These are phyloP conservation scores for Sideroxylon spinosum DNA, from an alignment of 179 eudicot genomes.

Conservation along the genomic window DNA sequence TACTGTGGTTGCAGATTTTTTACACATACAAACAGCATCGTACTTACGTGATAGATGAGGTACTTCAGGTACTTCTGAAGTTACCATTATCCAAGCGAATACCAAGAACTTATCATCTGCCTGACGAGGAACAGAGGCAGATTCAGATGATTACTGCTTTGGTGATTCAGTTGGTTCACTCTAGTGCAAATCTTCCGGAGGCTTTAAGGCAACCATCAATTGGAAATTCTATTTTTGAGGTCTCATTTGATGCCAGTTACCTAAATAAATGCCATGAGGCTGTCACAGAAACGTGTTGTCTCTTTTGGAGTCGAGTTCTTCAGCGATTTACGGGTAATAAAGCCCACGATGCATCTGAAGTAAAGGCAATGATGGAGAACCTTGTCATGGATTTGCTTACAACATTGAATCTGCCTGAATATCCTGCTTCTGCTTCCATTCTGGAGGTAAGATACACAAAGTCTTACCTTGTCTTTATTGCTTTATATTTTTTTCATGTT, in stretches of 20 bases:
- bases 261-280: slow-evolving; percentile 74
- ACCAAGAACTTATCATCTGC: slow-evolving; percentile 78
- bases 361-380: slow-evolving; percentile 77
- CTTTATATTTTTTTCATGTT: slow-evolving; percentile 18
- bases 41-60: slow-evolving; percentile 76
- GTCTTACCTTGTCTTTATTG: not conserved
- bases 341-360: slow-evolving; percentile 80
- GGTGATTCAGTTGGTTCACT: slow-evolving; percentile 78
- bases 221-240: slow-evolving; percentile 51
- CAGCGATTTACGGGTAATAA: slow-evolving; percentile 71
- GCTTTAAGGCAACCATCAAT: slow-evolving; percentile 54
- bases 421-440: slow-evolving; percentile 85
- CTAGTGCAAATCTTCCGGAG: slow-evolving; percentile 89
- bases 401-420: slow-evolving; percentile 88
- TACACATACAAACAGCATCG: slow-evolving; percentile 76
- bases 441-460: slow-evolving; percentile 54
- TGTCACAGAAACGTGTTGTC: slow-evolving; percentile 86
- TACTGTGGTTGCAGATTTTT: slow-evolving; percentile 60
- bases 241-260: slow-evolving; percentile 50
- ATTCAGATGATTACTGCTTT: slow-evolving; percentile 88
- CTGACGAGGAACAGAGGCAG: slow-evolving; percentile 97
- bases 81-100: slow-evolving; percentile 73
- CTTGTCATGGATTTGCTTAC: slow-evolving; percentile 76
- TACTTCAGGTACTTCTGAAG: slow-evolving; percentile 76
- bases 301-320: slow-evolving; percentile 90